Base-by-base conservation (phyloP, 139 green algal species). In the Parachlorella kessleri region DNA sequence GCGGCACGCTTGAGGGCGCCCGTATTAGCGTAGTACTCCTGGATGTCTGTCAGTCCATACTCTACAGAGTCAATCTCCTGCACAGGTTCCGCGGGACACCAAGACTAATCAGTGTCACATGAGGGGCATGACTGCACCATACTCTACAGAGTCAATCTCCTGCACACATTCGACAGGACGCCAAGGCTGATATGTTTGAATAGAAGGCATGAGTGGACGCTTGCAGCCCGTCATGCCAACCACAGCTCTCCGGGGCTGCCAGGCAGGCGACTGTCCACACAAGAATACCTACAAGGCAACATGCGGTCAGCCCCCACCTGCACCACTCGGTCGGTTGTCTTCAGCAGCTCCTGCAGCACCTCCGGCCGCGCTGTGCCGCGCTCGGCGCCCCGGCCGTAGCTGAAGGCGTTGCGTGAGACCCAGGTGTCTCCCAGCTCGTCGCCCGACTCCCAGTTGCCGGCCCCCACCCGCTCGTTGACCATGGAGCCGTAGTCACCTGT, bases 381-480 rank as follows among this genome's bases (percentile, higher is more conserved):
- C 86, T 95, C 92, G 3, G 55, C 80, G n/a, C 92, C 92, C 41
- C 88, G 83, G n/a, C 93, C 96, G 72, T 98, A 99, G 80, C 87
- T 95, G 91, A 97, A 99, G 18, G 95, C 85, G 81, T 99, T 99
- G 28, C 96, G 82, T 0, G 92, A 94, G 18, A 87, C 92, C 96
- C 96, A 99, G 1, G 96, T 99, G 81, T 95, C 91, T 1, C 94
- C 96, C 53, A 99, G 89, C 88, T 99, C 96, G 3, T 90, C 83
- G 10, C 93, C 90, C 54, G 87, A 87, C 75, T 94, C 86, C 93
- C 93, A 97, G 67, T 91, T 84, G 67, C 80, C 77, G 6, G 88
- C 81, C 1, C 96, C 96, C 39, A 99, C 94, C 8, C 96, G 88
- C 90, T 99, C 96, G 70, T 99, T 99, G 71, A 99, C 96, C 96